phyloP scores from a whole-genome alignment of 2,329 filamentous ascomycete species.

The Trichothecium roseum region DNA sequence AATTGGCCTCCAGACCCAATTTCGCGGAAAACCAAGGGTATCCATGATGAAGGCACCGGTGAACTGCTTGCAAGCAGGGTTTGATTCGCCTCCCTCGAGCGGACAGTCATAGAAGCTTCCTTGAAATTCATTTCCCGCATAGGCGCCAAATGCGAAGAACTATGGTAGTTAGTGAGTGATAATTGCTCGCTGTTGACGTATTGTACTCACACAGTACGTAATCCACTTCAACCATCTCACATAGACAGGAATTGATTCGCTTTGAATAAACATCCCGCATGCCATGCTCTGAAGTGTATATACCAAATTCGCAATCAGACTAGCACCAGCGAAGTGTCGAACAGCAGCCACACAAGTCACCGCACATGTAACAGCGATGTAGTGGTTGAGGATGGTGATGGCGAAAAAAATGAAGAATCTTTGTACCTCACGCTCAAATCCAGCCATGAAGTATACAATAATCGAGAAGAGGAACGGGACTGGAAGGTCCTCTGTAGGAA shows the following conservation, averaged over 20 bases:
- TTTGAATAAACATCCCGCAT: conserved; percentile 68
- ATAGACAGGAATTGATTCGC: conserved; percentile 63
- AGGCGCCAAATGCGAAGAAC: conserved; percentile 63
- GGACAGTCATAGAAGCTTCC: conserved; percentile 67
- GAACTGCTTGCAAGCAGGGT: conserved; percentile 58
- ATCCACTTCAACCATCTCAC: conserved; percentile 69
- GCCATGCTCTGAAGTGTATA: conserved; percentile 67
- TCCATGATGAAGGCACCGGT: conserved; percentile 60
- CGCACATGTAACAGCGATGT: conserved; percentile 63
- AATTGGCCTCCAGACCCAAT: conserved; percentile 61
- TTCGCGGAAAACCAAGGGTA: conserved; percentile 53
- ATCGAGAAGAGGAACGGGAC: conserved; percentile 61
- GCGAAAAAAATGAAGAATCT: conserved; percentile 66
- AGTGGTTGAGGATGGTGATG: conserved; percentile 59
- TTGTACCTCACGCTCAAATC: conserved; percentile 50
- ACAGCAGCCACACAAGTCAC: conserved; percentile 55
- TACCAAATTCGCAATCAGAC: conserved; percentile 59
- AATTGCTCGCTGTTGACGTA: background rate
- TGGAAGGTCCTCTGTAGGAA: conserved; percentile 62
- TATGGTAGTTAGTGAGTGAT: conserved; percentile 17
- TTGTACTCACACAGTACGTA: conserved; percentile 41
- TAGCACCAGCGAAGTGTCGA: conserved; percentile 59
- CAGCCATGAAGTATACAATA: conserved; percentile 71
- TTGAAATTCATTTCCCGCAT: conserved; percentile 63
- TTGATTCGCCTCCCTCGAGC: conserved; percentile 44